A percentile compares a stretch with the other conserved stretches of the same genome.
These are phyloP conservation scores for Eustoma russellianum DNA, from an alignment of 257 asterid species.

Conservation along the genomic window DNA sequence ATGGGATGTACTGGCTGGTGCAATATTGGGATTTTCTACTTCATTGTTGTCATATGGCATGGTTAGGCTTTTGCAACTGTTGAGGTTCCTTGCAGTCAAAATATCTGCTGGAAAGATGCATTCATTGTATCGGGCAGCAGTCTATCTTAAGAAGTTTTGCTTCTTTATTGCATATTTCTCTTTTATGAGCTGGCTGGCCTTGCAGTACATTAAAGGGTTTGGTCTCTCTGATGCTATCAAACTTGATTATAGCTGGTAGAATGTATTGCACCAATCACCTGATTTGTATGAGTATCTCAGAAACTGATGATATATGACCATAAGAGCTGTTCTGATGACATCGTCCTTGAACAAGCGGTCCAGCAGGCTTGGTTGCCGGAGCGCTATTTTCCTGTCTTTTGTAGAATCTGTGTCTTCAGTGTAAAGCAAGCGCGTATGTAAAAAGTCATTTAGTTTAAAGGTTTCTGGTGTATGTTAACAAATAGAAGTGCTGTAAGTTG, in stretches of 20 bases:
- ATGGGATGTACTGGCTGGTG: constrained; percentile 66
- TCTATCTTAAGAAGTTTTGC: constrained; percentile 46
- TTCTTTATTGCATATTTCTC: constrained; percentile 61
- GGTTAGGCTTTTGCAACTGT: constrained; percentile 29
- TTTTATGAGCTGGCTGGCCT: constrained; percentile 70
- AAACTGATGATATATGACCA: background rate
- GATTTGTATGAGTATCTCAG: no score
- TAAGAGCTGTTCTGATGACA: no score
- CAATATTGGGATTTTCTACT: constrained; percentile 44
- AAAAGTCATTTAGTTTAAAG: no score
- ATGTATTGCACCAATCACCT: constrained; percentile 10
- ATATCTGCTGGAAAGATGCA: constrained; percentile 22
- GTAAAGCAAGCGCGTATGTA: no score
- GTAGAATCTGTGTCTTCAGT: background rate
- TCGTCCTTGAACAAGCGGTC: no score
- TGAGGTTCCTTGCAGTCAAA: constrained; percentile 28
- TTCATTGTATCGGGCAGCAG: constrained; percentile 14
- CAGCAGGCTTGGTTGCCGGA: background rate
- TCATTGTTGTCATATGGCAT: constrained; percentile 42
- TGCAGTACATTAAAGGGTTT: constrained; percentile 53
- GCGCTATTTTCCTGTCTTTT: no score
- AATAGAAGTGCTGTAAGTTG: no score
- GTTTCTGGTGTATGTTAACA: no score
- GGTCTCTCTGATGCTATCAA: constrained; percentile 40
- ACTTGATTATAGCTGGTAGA: constrained; percentile 23